Conservation (phyloP, 2,329 filamentous ascomycete species). For the Aspergillus viridinutans region DNA sequence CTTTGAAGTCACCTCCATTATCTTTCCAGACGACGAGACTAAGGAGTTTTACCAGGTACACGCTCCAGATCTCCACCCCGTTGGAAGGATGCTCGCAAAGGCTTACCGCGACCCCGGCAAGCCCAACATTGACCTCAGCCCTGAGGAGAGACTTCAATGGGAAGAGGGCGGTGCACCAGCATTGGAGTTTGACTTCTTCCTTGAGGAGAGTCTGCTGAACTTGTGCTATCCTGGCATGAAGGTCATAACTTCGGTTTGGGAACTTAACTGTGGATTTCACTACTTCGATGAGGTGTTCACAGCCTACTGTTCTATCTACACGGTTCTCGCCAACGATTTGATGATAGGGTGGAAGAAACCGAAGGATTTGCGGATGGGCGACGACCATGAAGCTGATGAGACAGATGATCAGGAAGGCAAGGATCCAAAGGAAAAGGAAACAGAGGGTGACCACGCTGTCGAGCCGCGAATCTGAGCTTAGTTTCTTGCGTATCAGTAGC, state of each 20-base stretch:
- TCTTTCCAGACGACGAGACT: constrained; percentile 42
- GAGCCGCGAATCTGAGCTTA: not conserved
- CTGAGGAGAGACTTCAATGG: constrained; percentile 28
- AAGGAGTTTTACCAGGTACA: constrained; percentile 47
- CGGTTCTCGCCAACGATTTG: constrained; percentile 63
- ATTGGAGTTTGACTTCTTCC: constrained; percentile 53
- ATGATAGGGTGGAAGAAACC: constrained; percentile 65
- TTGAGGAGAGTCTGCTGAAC: constrained; percentile 60
- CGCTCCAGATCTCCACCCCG: constrained; percentile 43
- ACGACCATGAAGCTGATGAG: constrained; percentile 7
- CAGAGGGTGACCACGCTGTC: not conserved
- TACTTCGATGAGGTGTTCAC: constrained; percentile 60
- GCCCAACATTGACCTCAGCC: constrained; percentile 35
- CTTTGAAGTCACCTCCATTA: constrained; percentile 58
- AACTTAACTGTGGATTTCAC: constrained; percentile 56
- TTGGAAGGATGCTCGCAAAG: constrained; percentile 53
- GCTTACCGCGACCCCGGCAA: constrained; percentile 45
- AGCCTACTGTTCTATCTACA: constrained; percentile 60
- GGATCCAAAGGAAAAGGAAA: constrained; percentile 8
- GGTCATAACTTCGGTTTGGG: constrained; percentile 52
- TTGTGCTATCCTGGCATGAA: constrained; percentile 64
- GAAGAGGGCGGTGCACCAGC: constrained; percentile 12
- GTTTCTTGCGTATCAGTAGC: not conserved
- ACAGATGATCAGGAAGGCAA: constrained; percentile 8
- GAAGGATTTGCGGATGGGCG: constrained; percentile 14